These are phyloP conservation scores for Penicillium sclerotiorum DNA, from an alignment of 2,329 filamentous ascomycete species.

Conservation along the genomic window DNA sequence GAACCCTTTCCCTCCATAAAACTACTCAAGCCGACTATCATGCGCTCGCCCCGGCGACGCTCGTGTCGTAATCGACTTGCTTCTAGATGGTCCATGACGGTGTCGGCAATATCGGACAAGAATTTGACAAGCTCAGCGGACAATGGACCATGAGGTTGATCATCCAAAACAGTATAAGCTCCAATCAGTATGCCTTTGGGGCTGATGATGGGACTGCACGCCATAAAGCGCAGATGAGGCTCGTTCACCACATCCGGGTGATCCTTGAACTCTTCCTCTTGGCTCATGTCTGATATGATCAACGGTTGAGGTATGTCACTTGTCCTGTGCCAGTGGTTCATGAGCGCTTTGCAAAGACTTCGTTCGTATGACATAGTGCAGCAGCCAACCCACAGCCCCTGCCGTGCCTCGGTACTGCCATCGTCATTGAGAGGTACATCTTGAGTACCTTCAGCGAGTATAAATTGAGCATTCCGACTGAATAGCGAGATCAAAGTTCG, in stretches of 20 bases:
- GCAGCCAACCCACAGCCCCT: constrained; percentile 18
- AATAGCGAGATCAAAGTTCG: constrained; percentile 33
- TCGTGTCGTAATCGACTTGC: constrained; percentile 54
- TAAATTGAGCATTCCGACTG: constrained; percentile 24
- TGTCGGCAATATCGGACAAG: constrained; percentile 54
- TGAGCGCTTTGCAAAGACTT: constrained; percentile 13
- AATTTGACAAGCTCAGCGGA: constrained; percentile 32
- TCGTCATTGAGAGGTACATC: constrained; percentile 20
- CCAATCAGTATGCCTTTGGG: constrained; percentile 59
- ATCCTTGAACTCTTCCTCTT: constrained; percentile 35
- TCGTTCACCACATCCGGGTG: constrained; percentile 30
- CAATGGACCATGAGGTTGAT: constrained; percentile 51
- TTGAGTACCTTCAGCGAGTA: constrained; percentile 31
- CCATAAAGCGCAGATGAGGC: constrained; percentile 49
- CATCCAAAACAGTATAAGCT: constrained; percentile 59
- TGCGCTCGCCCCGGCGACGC: constrained; percentile 52
- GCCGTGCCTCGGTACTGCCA: constrained; percentile 1
- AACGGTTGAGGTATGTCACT: constrained; percentile 2
- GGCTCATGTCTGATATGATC: constrained; percentile 35
- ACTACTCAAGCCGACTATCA: constrained; percentile 56
- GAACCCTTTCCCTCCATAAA: constrained; percentile 51
- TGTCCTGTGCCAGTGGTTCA: not conserved
- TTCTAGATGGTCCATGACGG: constrained; percentile 61
- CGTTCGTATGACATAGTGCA: constrained; percentile 18
- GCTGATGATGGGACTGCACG: constrained; percentile 60